These are phyloP conservation scores for Phialophora verrucosa DNA, from an alignment of 2,329 filamentous ascomycete species.

Conservation along the genomic window DNA sequence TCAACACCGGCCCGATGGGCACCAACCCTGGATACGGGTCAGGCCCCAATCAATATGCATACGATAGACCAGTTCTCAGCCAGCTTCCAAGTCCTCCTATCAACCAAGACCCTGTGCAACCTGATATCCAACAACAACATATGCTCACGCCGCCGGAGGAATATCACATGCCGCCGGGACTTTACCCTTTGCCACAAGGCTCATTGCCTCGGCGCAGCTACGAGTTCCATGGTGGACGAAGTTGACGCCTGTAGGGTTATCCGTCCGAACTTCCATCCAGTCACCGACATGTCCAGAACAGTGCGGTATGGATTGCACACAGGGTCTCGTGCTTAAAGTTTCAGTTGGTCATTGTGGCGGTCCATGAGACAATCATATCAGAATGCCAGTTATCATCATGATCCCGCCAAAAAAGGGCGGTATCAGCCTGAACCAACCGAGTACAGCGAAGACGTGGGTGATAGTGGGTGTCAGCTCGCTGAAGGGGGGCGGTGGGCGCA, in stretches of 20 bases:
- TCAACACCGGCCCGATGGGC: conserved; percentile 2
- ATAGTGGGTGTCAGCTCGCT: conserved; percentile 21
- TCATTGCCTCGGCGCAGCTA: conserved; percentile 38
- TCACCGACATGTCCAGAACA: background rate
- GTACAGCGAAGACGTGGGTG: conserved; percentile 9
- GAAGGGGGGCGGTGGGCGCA: conserved; percentile 13
- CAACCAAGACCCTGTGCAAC: conserved; percentile 20
- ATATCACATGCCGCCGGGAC: conserved; percentile 15
- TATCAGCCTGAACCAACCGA: conserved; percentile 5
- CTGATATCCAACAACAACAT: conserved; percentile 18
- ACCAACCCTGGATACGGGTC: conserved; percentile 18
- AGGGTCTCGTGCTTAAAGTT: conserved; percentile 23
- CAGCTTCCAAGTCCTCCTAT: conserved; percentile 33
- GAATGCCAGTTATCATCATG: background rate
- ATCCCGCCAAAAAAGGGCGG: background rate
- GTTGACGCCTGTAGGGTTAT: conserved; percentile 3
- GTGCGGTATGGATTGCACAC: conserved; percentile 5
- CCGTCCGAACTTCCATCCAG: background rate
- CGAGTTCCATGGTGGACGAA: conserved; percentile 34
- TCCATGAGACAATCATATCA: background rate
- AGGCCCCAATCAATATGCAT: conserved; percentile 17
- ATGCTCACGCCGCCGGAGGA: conserved; percentile 34
- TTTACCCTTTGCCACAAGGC: conserved; percentile 31
- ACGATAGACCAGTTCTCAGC: conserved; percentile 8
- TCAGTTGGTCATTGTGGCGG: background rate